A percentile compares a stretch with the other conserved stretches of the same genome.
phyloP scores from a whole-genome alignment of 495 filamentous ascomycete species.

The Talaromyces adpressus region DNA sequence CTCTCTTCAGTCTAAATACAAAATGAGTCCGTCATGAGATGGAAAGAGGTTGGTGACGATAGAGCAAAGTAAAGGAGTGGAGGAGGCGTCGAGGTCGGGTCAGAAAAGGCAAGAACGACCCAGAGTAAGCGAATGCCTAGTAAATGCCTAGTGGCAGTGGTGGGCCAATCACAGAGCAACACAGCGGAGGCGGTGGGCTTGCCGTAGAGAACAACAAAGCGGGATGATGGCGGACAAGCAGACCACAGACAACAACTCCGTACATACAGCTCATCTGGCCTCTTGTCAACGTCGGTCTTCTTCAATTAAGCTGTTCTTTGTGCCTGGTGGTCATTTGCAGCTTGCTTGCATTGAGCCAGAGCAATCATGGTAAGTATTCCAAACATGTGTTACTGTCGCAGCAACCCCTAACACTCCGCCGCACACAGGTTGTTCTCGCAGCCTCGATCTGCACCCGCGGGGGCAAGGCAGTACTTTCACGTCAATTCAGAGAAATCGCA shows the following conservation, averaged over 20 bases:
- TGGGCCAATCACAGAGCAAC: not conserved
- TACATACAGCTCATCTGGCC: conserved; percentile 1
- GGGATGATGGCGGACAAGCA: conserved; percentile 2
- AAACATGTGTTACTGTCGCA: conserved; percentile 12
- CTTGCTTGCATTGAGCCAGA: conserved; percentile 5
- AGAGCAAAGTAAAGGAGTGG: not conserved
- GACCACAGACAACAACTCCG: conserved; percentile 19
- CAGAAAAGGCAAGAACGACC: conserved; percentile 4
- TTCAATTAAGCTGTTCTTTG: not conserved
- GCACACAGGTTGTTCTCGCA: conserved; percentile 83
- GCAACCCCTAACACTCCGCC: conserved; percentile 16
- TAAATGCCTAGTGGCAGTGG: not conserved
- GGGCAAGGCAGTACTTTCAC: conserved; percentile 92
- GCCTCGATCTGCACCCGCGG: conserved; percentile 98
- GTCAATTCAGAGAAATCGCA: conserved; percentile 94
- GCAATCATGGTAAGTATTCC: conserved; percentile 16
- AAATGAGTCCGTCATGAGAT: conserved; percentile 12
- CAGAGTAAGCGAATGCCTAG: conserved; percentile 7
- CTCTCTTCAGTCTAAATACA: not conserved
- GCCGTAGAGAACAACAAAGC: conserved; percentile 38
- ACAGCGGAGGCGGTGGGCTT: not conserved
- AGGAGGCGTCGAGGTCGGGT: not conserved
- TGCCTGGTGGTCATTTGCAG: not conserved
- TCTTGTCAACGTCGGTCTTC: not conserved
- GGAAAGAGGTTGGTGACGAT: conserved; percentile 9